Base-by-base conservation (phyloP, 192 early-diverging fungal species). In the Chytriomyces sp. region DNA sequence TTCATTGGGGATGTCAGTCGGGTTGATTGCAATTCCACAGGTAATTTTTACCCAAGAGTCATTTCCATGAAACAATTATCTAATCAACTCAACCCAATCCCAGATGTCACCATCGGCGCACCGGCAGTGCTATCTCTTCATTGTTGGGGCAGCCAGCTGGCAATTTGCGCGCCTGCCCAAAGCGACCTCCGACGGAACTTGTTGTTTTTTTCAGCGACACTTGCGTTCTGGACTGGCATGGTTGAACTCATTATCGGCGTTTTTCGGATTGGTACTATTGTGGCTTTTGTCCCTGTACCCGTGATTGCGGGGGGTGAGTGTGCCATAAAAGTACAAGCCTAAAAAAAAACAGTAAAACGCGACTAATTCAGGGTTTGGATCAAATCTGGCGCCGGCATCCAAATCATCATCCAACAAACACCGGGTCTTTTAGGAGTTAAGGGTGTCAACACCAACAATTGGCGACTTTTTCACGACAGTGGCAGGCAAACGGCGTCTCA, bases 331-430 rank as follows among this genome's bases (percentile, higher is more conserved):
- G n/a, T n/a, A 57, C n/a, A 9, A 9, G 53, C n/a, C 9, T 57
- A 11, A 11, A 57, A 57, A 57, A 57, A 11, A 11, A 11, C 53
- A 11, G 53, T 11, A 11, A 11, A 11, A 9, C 9, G n/a, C n/a
- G 9, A 57, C 9, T 57, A 57, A 11, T n/a, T 57, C 53, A 9
- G n/a, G 94, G 94, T 0, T 96, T 96, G n/a, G n/a, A n/a, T n/a
- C 80, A 94, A 92, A 72, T 89, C 93, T 0, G 95, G 95, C 7
- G 91, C 92, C 28, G 95, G 92, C 11, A 72, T 93, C 7, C 91
- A 87, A 28, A 94, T 97, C 72, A 87, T 92, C 48, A 90, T 96
- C 78, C 86, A 88, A 60, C 96, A 97, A 74, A 83, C 94, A 53
- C 88, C 92, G 13, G 88, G 87, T 28, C 84, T 96, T 61, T 84